phyloP scores from a whole-genome alignment of 345 rosid species.

The Lepidium sativum region DNA sequence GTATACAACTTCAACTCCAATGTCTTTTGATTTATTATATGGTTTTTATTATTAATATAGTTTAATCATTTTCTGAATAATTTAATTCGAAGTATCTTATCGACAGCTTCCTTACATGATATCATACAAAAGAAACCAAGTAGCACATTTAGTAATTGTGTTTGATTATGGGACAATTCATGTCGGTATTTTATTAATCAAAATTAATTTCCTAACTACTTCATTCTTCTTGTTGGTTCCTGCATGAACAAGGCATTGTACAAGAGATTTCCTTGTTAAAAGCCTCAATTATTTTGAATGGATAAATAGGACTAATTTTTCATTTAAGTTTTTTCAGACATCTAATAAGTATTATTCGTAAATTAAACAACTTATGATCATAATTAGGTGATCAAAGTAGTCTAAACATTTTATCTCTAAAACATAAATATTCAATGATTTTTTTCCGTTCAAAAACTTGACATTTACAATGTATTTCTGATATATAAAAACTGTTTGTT shows the following conservation, averaged over 20 bases:
- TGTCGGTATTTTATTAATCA: background rate
- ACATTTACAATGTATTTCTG: too few relatives aligned
- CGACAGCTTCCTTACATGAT: background rate
- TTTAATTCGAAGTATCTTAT: background rate
- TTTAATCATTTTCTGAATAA: background rate
- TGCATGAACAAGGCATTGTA: background rate
- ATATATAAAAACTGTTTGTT: too few relatives aligned
- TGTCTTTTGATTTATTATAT: background rate
- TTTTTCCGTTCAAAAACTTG: too few relatives aligned
- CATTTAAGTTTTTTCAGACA: too few relatives aligned
- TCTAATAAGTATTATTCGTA: too few relatives aligned
- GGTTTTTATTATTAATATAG: background rate
- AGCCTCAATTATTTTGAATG: background rate
- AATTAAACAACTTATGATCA: too few relatives aligned
- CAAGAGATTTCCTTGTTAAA: background rate
- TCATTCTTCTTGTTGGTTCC: background rate
- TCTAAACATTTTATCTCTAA: too few relatives aligned
- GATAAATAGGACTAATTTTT: too few relatives aligned
- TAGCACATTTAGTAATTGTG: background rate
- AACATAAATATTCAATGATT: too few relatives aligned
- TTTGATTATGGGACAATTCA: background rate
- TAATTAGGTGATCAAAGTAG: too few relatives aligned
- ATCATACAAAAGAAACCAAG: background rate
- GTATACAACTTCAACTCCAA: background rate
- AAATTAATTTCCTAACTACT: background rate